phyloP scores from a whole-genome alignment of 2,329 filamentous ascomycete species.

The Hysterium pulicare region DNA sequence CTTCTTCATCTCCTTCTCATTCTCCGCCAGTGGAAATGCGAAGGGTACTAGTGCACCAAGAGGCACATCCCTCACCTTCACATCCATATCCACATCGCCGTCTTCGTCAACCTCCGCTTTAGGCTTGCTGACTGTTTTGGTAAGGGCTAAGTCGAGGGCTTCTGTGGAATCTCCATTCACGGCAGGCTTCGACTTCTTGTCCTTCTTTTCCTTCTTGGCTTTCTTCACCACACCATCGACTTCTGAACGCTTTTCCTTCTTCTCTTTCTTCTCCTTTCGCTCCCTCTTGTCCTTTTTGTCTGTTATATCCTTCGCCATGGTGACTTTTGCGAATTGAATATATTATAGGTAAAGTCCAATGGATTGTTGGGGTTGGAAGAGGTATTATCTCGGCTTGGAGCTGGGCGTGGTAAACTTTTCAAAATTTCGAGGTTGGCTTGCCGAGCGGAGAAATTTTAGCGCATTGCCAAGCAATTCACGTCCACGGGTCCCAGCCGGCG shows the following conservation, averaged over 20 bases:
- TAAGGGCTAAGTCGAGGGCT: constrained; percentile 54
- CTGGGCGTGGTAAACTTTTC: constrained; percentile 2
- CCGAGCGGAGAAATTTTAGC: background rate
- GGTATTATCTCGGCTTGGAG: background rate
- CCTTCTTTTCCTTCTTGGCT: constrained; percentile 44
- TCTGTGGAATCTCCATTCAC: constrained; percentile 51
- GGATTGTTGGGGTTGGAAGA: constrained; percentile 7
- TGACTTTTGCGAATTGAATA: constrained; percentile 7
- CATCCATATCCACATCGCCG: constrained; percentile 34
- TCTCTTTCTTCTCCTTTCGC: constrained; percentile 55
- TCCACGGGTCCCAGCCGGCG: too few species aligned
- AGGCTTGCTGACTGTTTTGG: constrained; percentile 26
- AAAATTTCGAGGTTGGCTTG: constrained; percentile 12
- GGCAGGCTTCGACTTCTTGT: constrained; percentile 28
- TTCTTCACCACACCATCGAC: constrained; percentile 30
- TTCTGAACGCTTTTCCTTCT: constrained; percentile 58
- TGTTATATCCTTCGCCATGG: constrained; percentile 30
- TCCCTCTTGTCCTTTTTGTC: constrained; percentile 40
- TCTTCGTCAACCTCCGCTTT: constrained; percentile 36
- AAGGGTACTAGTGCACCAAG: constrained; percentile 71
- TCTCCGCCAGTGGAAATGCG: constrained; percentile 74
- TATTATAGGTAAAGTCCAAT: too few species aligned
- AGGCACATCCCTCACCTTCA: constrained; percentile 44
- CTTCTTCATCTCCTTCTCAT: constrained; percentile 65
- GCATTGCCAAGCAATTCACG: constrained; percentile 5